Percentiles rank a stretch among this genome's conserved stretches.
Conservation (phyloP, 164 flowering plant genomes). For the Stephania japonica region DNA sequence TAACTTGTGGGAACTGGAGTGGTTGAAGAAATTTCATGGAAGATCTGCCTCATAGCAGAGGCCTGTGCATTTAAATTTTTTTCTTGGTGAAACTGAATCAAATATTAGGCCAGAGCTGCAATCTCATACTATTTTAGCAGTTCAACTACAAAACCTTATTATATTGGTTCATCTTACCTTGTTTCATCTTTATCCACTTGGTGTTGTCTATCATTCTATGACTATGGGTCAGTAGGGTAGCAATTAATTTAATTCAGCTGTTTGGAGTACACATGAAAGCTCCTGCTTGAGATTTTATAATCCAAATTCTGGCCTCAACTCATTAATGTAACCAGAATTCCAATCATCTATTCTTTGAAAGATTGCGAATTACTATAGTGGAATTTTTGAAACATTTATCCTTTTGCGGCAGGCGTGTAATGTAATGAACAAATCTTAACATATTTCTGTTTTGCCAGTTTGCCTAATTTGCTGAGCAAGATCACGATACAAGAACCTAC, state of each 20-base stretch:
- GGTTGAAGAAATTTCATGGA: not conserved
- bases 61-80: no score
- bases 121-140: not conserved
- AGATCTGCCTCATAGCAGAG: not conserved
- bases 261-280: not conserved
- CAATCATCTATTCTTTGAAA: not conserved
- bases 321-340: not conserved
- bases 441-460: constrained; percentile 32
- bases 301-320: not conserved
- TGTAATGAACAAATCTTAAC: not conserved
- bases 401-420: not conserved
- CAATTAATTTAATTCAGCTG: not conserved
- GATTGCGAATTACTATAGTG: not conserved
- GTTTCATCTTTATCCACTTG: not conserved
- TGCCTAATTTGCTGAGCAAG: constrained; percentile 49
- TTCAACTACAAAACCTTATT: not conserved
- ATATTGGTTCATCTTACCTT: not conserved
- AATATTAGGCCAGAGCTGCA: not conserved
- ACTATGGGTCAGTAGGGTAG: not conserved
- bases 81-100: not conserved
- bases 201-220: no score
- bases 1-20: not conserved
- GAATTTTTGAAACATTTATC: not conserved
- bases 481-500: constrained; percentile 94
- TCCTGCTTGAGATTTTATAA: not conserved